These are phyloP conservation scores for Auriscalpium microsporum DNA, from an alignment of 768 basidiomycete genomes.

Conservation along the genomic window DNA sequence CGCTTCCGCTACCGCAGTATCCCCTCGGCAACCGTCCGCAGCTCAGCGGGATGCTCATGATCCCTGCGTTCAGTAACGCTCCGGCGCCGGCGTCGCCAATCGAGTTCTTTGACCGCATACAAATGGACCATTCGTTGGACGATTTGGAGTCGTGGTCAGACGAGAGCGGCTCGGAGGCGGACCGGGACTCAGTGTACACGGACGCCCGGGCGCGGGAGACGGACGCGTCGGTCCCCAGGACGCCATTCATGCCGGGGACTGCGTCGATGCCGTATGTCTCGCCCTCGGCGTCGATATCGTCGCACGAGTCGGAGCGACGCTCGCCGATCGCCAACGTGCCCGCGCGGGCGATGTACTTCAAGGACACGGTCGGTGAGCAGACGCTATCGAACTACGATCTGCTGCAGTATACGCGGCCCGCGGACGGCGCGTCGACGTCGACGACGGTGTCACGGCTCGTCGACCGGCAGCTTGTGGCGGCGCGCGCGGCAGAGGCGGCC, in stretches of 20 bases:
- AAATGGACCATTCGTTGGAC: slow-evolving; percentile 63
- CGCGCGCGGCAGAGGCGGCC: slow-evolving; percentile 22
- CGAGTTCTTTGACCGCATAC: slow-evolving; percentile 70
- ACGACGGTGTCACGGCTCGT: slow-evolving; percentile 5
- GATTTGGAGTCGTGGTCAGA: slow-evolving; percentile 52
- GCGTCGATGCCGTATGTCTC: slow-evolving; percentile 10
- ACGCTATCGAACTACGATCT: slow-evolving; percentile 10
- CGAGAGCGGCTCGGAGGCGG: slow-evolving; percentile 27
- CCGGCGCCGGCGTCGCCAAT: slow-evolving; percentile 59
- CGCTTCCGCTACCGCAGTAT: not conserved
- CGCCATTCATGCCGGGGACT: slow-evolving; percentile 2
- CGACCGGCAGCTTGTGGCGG: slow-evolving; percentile 13
- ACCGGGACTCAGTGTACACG: slow-evolving; percentile 9
- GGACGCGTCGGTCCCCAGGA: slow-evolving; percentile 1
- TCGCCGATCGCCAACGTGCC: slow-evolving; percentile 6
- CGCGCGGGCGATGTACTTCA: slow-evolving; percentile 11
- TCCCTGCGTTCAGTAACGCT: slow-evolving; percentile 50
- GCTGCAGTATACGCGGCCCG: slow-evolving; percentile 3
- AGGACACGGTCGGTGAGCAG: slow-evolving; percentile 9
- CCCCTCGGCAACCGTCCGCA: not conserved
- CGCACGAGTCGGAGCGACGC: slow-evolving; percentile 2
- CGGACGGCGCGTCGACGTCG: slow-evolving; percentile 1
- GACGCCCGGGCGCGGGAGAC: slow-evolving; percentile 17
- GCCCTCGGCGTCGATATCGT: not conserved
- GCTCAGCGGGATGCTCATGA: slow-evolving; percentile 25